Evolutionary conservation across 2,329 filamentous ascomycete genomes (phyloP), one percentile per base, ranked within the genome.

Genomic region (Aureobasidium subglaciale): DNA sequence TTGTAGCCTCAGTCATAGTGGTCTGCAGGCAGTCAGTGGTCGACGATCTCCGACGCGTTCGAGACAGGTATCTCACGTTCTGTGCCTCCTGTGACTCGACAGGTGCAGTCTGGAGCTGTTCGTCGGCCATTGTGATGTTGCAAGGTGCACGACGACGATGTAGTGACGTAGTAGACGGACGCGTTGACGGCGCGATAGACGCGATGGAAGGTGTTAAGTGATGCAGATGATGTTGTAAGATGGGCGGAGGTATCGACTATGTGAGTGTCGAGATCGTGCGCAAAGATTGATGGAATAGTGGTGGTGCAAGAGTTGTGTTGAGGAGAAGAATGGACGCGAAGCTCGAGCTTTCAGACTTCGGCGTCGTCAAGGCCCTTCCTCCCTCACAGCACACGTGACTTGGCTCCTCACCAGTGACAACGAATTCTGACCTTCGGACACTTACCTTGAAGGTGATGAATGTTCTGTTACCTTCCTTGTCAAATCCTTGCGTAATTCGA

Each of bases 121-220:
- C 66, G 43, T 69, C 67, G 43, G 64, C 62, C 67, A 69, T 69
- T 43, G 56, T 57, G 34, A 48, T 41, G 37, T 32, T 29, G n/a
- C 8, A 16, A 25, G 25, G 37, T 41, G 25, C 22, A 5, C 24
- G 37, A 35, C n/a, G 6, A 38, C 10, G 25, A 15, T 57, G 53
- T 55, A 46, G 52, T 57, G 58, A 54, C 53, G 57, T 57, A 52
- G 46, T 42, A 37, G 38, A 45, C 35, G 24, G 40, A 57, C 56
- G 56, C 56, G 56, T 57, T 53, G 16, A 37, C 34, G 29, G 48
- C 56, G 56, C 48, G 34, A 45, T n/a, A 22, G 34, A 45, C 30
- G 56, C 56, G 56, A 40, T 18, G n/a, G 10, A 34, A 20, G 27
- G 41, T 35, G 15, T 13, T 37, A 24, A 18, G 25, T 16, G 55